Conservation (phyloP, 164 flowering plant species). For the Sextonia rubra region DNA sequence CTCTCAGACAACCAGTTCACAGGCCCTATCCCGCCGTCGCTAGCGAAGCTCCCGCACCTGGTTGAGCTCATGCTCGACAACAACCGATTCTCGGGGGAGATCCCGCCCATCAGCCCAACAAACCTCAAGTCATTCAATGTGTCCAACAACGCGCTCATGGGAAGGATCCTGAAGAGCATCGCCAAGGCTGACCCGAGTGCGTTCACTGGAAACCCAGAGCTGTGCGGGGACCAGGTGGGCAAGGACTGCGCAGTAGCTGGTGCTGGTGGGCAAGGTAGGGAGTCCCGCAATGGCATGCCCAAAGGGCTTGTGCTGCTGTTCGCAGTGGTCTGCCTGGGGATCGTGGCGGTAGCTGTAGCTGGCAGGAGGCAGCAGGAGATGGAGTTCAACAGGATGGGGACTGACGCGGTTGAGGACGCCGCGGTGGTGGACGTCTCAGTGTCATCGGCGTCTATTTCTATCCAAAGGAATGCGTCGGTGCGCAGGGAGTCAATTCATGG, state of each 20-base stretch:
- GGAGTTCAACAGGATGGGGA: conserved; percentile 33
- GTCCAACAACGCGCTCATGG: conserved; percentile 53
- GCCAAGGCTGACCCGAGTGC: conserved; percentile 23
- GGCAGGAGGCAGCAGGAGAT: conserved; percentile 19
- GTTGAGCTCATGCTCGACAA: conserved; percentile 48
- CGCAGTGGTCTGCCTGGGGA: conserved; percentile 9
- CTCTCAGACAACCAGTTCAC: conserved; percentile 46
- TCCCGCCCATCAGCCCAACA: conserved; percentile 36
- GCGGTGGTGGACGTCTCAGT: neutral
- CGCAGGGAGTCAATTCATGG: conserved; percentile 1
- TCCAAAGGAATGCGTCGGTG: conserved; percentile 2
- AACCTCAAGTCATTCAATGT: conserved; percentile 28
- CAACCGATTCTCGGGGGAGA: conserved; percentile 57
- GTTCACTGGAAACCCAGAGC: conserved; percentile 42
- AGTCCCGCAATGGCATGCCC: conserved; percentile 4
- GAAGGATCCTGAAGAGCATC: conserved; percentile 46
- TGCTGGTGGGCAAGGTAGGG: too few species aligned
- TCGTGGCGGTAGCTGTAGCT: conserved; percentile 9
- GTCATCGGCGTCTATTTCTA: too few species aligned
- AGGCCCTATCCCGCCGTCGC: conserved; percentile 58
- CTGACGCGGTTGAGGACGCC: conserved; percentile 26
- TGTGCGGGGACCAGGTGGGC: conserved; percentile 50
- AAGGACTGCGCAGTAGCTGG: conserved; percentile 8
- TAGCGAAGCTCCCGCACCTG: conserved; percentile 30
- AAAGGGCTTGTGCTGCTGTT: conserved; percentile 16